Evolutionary conservation across 805 yeast species (phyloP).

Genomic region (Saturnispora galanensis): DNA sequence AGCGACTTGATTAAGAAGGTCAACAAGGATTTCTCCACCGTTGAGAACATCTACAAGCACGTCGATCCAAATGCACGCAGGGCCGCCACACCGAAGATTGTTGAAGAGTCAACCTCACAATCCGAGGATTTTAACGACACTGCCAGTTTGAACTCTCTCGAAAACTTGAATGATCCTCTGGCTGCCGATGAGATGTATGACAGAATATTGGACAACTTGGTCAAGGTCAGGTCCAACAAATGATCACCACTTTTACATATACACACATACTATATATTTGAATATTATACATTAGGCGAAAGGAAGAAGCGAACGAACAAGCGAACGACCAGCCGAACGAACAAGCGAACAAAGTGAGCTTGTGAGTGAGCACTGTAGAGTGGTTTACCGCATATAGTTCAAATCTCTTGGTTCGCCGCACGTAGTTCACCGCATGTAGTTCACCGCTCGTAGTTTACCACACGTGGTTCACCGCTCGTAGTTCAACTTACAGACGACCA

Average conservation of each 20-base stretch:
- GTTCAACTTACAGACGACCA: too few species aligned
- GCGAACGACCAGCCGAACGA: too few species aligned
- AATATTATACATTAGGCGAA: not conserved
- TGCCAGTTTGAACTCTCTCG: conserved; percentile 10
- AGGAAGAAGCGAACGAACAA: too few species aligned
- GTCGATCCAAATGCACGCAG: conserved; percentile 8
- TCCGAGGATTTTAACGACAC: conserved; percentile 14
- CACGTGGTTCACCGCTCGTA: too few species aligned
- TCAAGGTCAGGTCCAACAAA: conserved; percentile 49
- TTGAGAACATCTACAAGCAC: conserved; percentile 20
- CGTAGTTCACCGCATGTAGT: too few species aligned
- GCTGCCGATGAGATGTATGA: conserved; percentile 65
- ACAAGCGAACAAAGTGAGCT: too few species aligned
- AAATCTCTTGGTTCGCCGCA: too few species aligned
- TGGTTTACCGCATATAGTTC: too few species aligned
- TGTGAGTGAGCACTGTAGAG: too few species aligned
- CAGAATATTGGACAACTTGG: conserved; percentile 57
- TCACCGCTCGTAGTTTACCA: too few species aligned
- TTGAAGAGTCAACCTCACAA: too few species aligned
- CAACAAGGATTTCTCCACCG: conserved; percentile 34
- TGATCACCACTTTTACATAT: not conserved
- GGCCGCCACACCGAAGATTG: too few species aligned
- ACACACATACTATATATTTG: not conserved
- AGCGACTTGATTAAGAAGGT: conserved; percentile 59
- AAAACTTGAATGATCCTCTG: conserved; percentile 22